Evolutionary conservation across 805 yeast species (phyloP), one percentile per base, ranked within the genome.

Genomic region (Starmerella asiatica): DNA sequence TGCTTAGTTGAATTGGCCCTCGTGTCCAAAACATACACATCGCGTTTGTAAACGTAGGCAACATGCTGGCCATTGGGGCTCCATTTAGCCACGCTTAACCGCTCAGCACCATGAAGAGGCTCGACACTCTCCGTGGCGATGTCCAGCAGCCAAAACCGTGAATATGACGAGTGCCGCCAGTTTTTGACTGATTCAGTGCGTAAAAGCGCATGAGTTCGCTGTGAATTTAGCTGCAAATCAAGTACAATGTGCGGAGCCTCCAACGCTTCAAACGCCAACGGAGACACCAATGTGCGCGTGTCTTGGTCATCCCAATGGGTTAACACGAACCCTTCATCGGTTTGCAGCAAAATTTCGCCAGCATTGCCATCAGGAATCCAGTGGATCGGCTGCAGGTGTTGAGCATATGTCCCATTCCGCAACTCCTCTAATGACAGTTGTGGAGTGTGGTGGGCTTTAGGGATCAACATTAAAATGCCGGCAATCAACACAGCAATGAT

Each of bases 161-260:
- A 77, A 31, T 57, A 60, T 0, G 75, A 61, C 0, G 94, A 82
- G 54, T 83, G 84, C 47, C 94, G 68, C 69, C 76, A 83, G 51
- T 75, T 70, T 23, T 55, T 52, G 12, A 56, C 53, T 11, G 45
- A 40, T 40, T 81, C 70, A 0, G 91, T 67, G 4, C 60, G 59
- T 2, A 84, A 55, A 11, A 88, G 55, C 1, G 75, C 78, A 50
- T 61, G 67, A 18, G 67, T 58, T 16, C 69, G 56, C 8, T 64
- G 54, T 29, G 65, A 61, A 47, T 70, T 73, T 6, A 76, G 59
- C 4, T 66, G 59, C 11, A 67, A 52, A 0, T 53, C 47, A 17
- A 12, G 27, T 17, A 30, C 32, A 9, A 20, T 20, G 31, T 14
- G 15, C 18, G 8, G 15, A 8, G 15, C 39, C 14, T 24, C 39